Evolutionary conservation across 202 grass and related monocot genomes (phyloP), one percentile per base, ranked within the genome.

Genomic region (Carex arenaria): DNA sequence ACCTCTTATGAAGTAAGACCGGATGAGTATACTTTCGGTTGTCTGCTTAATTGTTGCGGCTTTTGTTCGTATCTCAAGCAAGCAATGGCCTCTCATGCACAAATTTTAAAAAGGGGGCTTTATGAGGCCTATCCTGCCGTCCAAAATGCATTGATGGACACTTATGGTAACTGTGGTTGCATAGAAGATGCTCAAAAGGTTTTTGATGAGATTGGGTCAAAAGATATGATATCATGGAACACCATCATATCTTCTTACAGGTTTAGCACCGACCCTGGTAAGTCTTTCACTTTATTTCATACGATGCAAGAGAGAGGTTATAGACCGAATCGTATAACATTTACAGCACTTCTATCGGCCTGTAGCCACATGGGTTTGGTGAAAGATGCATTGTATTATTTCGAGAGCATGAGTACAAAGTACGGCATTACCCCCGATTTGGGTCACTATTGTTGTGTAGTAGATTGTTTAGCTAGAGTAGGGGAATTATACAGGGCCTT

Each of bases 211-310:
- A 83, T 74, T 15, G 40, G 52, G 53, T 40, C 8, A 31, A 90
- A 90, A 61, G 85, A 90, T 82, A 61, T 52, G 3, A 85, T 90
- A 38, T 90, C 88, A 17, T 90, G 85, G 88, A 90, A 90, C 63
- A 85, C 85, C 28, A 82, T 90, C 17, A 90, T 87, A 72, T 87
- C 82, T 1, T 90, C 81, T 49, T 90, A 78, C 53, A 76, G 88
- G 28, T 82, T 87, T 67, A 85, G 85, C 68, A 64, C 77, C 43
- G 36, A 23, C 28, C 88, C 78, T 87, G 63, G 42, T 9, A 72
- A 85, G 32, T 85, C 82, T 23, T 57, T 87, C 23, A 54, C 20
- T 30, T 61, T 85, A n/a, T 87, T 87, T 72, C 18, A 65, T 45
- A 81, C 64, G 28, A 90, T 90, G 85, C 83, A 90, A 79, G 89